Base-by-base conservation (phyloP, 805 yeast species). In the Barnettozyma siamensis region DNA sequence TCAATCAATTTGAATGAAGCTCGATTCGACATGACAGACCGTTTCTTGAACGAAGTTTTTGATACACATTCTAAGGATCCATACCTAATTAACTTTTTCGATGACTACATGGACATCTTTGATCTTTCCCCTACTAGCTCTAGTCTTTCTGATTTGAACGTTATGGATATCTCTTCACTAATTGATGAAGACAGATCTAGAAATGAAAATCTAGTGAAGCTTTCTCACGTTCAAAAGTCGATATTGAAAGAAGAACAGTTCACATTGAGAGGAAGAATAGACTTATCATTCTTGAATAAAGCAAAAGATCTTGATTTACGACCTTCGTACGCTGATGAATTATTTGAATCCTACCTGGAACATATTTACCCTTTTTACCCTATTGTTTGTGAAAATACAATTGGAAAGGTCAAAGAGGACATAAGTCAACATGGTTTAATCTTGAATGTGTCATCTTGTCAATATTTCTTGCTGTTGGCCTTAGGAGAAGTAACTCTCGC, bases 341-440 rank as follows among this genome's bases (percentile, higher is more conserved):
- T 38, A 11, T 31, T 38, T 13, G 41, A 38, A 15, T 32, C 41
- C 7, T 38, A 38, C 20, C 21, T 38, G 7, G 41, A 38, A 27
- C 36, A 38, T 20, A 32, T 38, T n/a, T 38, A 38, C 17, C 41
- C 41, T 10, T 38, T 38, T 18, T 38, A 19, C 16, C 41, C 41
- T 18, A 38, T 38, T 19, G 41, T 38, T 3, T 38, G 41, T 19
- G 35, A 33, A n/a, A 20, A 11, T 15, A 38, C 41, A 5, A 27
- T 38, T 32, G 41, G 16, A 3, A 28, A 10, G 16, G 21, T 37
- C 8, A 33, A 32, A 20, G 26, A 26, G 12, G 41, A 38, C 15
- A 32, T 38, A 13, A 7, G 18, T 1, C 13, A 29, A 16, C 10
- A 30, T 31, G 39, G 41, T 7, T 20, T 33, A 10, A 20, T 27